These are phyloP conservation scores for Leptomonas pyrrhocoris DNA, from an alignment of 208 protist species.

Conservation along the genomic window DNA sequence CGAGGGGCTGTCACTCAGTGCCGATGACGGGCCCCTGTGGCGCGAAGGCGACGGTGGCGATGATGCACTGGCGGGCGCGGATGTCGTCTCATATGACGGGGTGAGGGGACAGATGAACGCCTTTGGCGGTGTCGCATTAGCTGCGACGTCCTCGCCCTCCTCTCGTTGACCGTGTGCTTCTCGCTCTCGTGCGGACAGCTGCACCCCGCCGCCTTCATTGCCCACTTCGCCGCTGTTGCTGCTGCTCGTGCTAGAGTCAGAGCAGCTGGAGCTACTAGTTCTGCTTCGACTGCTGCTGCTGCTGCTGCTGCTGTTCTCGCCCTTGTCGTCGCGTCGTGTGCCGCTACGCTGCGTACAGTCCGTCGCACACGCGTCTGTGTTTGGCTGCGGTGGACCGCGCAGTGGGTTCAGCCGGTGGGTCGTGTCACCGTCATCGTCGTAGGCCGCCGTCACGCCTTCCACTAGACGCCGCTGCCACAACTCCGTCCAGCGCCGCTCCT, in stretches of 20 bases:
- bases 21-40: background rate
- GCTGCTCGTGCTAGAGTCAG: too few species aligned
- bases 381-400: background rate
- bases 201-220: background rate
- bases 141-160: too few species aligned
- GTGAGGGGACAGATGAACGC: too few species aligned
- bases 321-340: too few species aligned
- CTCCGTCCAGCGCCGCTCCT: conserved; percentile 53
- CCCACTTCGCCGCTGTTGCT: background rate
- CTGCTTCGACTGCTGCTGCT: background rate
- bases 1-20: background rate
- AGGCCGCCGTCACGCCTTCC: conserved; percentile 26
- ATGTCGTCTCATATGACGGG: background rate
- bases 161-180: background rate
- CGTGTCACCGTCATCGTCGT: conserved; percentile 12
- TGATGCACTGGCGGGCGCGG: background rate
- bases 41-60: background rate
- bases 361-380: too few species aligned
- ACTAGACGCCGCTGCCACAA: conserved; percentile 50
- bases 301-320: background rate
- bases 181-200: background rate
- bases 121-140: too few species aligned
- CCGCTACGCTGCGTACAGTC: too few species aligned
- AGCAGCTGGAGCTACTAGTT: background rate
- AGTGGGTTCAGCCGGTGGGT: conserved; percentile 1